Base-by-base conservation (phyloP, 345 rosid genomes). In the Heritiera fomes region DNA sequence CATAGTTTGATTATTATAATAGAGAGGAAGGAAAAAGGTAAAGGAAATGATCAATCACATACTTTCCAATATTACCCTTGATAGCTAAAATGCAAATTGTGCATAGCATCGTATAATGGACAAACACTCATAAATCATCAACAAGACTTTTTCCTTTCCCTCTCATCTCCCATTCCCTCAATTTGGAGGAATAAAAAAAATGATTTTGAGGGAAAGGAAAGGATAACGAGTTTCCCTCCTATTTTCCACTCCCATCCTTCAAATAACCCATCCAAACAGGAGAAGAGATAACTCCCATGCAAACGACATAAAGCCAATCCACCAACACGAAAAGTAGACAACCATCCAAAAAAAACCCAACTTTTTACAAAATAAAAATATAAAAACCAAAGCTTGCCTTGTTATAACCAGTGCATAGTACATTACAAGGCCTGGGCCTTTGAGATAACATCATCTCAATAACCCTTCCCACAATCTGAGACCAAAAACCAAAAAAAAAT, bases 391-490 rank as follows among this genome's bases (percentile, higher is more conserved):
- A 34, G 3, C 38, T 84, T 77, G 85, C 98, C 95, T 88, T 86
- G 78, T 89, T 86, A 85, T 81, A 89, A 77, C 84, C 92, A 30
- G 77, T 78, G 83, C 87, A 86, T 53, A 93, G 63, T 23, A 87
- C 86, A 80, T 95, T 93, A 50, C 63, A 32, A 9, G 83, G 5
- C 49, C 30, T 28, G 23, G 79, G 46, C 23, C 76, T 60, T 41
- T 85, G 85, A 52, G 45, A 20, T 28, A n/a, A 32, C 72, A 78
- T 73, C 81, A 81, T 86, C 76, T 91, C 97, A 55, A 92, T 85
- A 17, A 77, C 52, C 80, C 75, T 86, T 77, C 52, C 60, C 1
- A 93, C 94, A 82, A 95, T 85, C 97, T 93, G 87, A 67, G 3
- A 71, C 71, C 56, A 58, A 13, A 68, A 80, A 17, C 18, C 2